Evolutionary conservation across 768 basidiomycete genomes (phyloP), one percentile per base, ranked within the genome.

Genomic region (Peribolospora baueri): DNA sequence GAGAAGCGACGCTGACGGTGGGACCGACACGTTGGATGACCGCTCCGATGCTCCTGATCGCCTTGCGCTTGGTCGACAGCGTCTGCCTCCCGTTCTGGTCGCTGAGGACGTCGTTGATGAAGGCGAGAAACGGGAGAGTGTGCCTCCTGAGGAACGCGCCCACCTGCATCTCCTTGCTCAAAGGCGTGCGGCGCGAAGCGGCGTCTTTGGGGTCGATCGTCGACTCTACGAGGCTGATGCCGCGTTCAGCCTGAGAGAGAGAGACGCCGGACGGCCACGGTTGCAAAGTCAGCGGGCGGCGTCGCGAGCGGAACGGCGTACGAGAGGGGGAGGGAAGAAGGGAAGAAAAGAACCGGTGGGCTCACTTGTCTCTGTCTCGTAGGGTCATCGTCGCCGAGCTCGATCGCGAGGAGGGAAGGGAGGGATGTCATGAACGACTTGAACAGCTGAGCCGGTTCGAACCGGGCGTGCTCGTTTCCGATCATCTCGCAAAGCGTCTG

Each of bases 61-160:
- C 81, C 63, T 78, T 78, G 54, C 74, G 74, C 67, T 93, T 95
- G 42, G 73, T 72, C 7, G 69, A 68, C 0, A 76, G 70, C 0
- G 79, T 70, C 60, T 81, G 81, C 67, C 82, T 85, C 4, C 82
- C 83, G 36, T 79, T 76, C 1, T 81, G 72, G 57, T 87, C 88
- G 64, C 86, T 84, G 53, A 95, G 68, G 68, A 81, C 77, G 41
- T 87, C 84, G 61, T 83, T 90, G 61, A 93, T 74, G 59, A 79
- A 73, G 0, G 84, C 78, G 14, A 95, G 79, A 54, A 95, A 72
- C 1, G 84, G 90, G 5, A 93, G 75, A 69, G 90, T 80, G 59
- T 85, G 75, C 6, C 70, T 71, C 66, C 80, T 79, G 50, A 95
- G 70, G 54, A 87, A 81, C 0, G 67, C 66, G 25, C 74, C 72